Evolutionary conservation across 2,329 filamentous ascomycete species (phyloP).

Genomic region (Volutella citrinella): DNA sequence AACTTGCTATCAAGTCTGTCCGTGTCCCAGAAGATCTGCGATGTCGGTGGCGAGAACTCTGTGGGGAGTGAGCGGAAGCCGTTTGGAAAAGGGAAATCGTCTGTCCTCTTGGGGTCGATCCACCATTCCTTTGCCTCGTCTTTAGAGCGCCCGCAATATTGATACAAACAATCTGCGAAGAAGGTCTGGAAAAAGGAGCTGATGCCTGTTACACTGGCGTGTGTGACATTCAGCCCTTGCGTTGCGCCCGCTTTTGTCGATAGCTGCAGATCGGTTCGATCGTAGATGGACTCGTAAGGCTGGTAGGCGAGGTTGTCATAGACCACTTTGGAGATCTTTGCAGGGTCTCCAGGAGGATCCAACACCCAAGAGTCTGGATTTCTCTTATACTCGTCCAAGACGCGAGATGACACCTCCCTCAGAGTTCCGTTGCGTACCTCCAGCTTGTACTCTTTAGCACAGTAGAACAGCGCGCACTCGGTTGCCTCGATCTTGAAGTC

Average conservation of each 20-base stretch:
- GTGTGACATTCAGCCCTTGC: conserved; percentile 8
- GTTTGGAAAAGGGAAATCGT: conserved; percentile 8
- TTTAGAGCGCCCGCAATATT: too few species aligned
- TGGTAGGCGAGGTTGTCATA: conserved; percentile 7
- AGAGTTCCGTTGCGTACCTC: conserved; percentile 2
- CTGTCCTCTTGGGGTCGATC: too few species aligned
- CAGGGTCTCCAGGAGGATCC: neutral
- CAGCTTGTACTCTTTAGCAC: conserved; percentile 6
- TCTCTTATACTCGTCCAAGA: conserved; percentile 1
- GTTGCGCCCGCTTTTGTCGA: neutral
- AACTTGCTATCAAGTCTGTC: conserved; percentile 5
- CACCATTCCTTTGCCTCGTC: too few species aligned
- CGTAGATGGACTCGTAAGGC: conserved; percentile 5
- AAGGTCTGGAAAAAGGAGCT: too few species aligned
- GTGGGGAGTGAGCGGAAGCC: neutral
- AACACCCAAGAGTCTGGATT: conserved; percentile 7
- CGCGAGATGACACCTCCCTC: conserved; percentile 4
- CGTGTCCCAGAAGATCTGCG: conserved; percentile 8
- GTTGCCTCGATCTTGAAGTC: conserved; percentile 5
- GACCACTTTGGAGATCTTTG: conserved; percentile 3
- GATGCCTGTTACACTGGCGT: conserved; percentile 10
- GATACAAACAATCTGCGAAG: too few species aligned
- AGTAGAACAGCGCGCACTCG: conserved; percentile 16
- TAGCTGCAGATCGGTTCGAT: conserved; percentile 3
- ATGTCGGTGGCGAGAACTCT: conserved; percentile 6